phyloP scores from a whole-genome alignment of 1,284 basidiomycete genomes.

The Ceratobasidium sp. region DNA sequence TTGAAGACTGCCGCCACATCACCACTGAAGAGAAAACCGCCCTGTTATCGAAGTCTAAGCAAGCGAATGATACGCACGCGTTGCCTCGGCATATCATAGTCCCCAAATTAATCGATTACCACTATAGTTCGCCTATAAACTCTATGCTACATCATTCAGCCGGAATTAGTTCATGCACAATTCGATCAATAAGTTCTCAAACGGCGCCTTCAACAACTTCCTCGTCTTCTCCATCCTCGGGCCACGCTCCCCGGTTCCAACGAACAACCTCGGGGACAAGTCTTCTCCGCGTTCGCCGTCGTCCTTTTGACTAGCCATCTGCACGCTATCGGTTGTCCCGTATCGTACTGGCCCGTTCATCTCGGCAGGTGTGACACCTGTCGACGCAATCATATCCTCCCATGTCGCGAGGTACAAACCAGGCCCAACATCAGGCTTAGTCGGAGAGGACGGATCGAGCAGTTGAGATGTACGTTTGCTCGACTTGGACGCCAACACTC shows the following conservation, averaged over 20 bases:
- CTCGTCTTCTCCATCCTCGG: slow-evolving; percentile 18
- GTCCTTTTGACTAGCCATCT: slow-evolving; percentile 18
- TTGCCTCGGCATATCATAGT: no score
- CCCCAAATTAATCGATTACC: background rate
- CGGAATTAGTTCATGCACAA: slow-evolving; percentile 27
- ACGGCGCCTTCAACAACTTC: background rate
- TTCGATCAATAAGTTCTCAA: slow-evolving; percentile 25
- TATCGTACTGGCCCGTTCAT: slow-evolving; percentile 32
- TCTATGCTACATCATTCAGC: slow-evolving; percentile 21
- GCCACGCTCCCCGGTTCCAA: slow-evolving; percentile 29
- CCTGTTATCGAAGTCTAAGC: no score
- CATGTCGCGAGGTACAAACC: slow-evolving; percentile 31
- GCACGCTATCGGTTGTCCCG: slow-evolving; percentile 32
- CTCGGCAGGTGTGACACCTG: slow-evolving; percentile 34
- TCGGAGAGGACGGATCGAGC: background rate
- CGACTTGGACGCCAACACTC: slow-evolving; percentile 10
- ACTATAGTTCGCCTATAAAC: background rate
- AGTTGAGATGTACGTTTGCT: slow-evolving; percentile 8
- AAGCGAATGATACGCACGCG: no score
- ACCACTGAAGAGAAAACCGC: no score
- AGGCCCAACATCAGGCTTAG: slow-evolving; percentile 15
- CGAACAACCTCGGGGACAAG: slow-evolving; percentile 3
- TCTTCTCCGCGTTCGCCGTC: slow-evolving; percentile 26
- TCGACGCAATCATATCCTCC: slow-evolving; percentile 38
- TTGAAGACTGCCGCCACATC: no score